A percentile compares a stretch with the other conserved stretches of the same genome.
These are phyloP conservation scores for Aspergillus viridinutans DNA, from an alignment of 2,329 filamentous ascomycete species.

Conservation along the genomic window DNA sequence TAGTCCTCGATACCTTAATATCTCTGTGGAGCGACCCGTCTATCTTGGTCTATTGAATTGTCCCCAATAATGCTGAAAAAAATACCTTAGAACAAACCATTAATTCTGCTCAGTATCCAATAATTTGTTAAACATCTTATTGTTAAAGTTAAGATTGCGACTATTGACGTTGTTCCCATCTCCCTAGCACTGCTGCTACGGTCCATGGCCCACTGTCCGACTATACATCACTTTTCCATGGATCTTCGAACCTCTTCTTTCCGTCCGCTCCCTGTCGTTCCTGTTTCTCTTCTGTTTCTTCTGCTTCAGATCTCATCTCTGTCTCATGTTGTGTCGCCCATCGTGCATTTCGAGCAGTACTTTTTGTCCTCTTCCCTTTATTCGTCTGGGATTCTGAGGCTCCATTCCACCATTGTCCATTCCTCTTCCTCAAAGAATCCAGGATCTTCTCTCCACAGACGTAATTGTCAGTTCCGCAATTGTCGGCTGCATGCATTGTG, in stretches of 20 bases:
- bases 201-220: not conserved
- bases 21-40: too few relatives aligned
- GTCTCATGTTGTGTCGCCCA: not conserved
- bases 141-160: not conserved
- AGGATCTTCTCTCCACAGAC: conserved; percentile 9
- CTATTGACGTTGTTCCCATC: not conserved
- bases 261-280: not conserved
- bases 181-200: not conserved
- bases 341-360: not conserved
- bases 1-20: not conserved
- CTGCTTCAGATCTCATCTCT: not conserved
- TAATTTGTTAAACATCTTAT: not conserved
- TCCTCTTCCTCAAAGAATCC: conserved; percentile 1
- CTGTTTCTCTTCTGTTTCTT: not conserved
- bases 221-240: conserved; percentile 5
- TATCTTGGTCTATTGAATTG: too few relatives aligned
- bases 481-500: conserved; percentile 16
- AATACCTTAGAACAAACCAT: not conserved
- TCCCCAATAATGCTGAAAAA: not conserved
- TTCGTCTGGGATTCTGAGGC: not conserved
- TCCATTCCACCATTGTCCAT: conserved; percentile 1
- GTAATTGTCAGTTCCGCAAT: conserved; percentile 15
- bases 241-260: not conserved
- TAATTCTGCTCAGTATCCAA: not conserved
- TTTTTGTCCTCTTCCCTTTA: conserved; percentile 1